A percentile compares a stretch with the other conserved stretches of the same genome.
phyloP scores from a whole-genome alignment of 768 basidiomycete species.

The Mycena filopes region DNA sequence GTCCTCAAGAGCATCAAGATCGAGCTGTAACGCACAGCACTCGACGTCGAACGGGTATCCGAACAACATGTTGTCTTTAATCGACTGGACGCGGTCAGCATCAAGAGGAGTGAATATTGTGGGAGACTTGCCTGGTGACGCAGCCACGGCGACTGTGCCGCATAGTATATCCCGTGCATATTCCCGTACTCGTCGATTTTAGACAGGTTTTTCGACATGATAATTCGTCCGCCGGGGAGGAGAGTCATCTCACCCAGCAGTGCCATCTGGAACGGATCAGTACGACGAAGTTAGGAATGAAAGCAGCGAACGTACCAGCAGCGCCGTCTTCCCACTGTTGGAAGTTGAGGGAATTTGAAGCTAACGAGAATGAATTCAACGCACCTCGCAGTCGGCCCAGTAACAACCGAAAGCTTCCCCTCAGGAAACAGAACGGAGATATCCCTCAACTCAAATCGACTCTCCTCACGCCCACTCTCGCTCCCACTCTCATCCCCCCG shows the following conservation, averaged over 20 bases:
- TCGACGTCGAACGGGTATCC: slow-evolving; percentile 82
- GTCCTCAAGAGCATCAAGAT: slow-evolving; percentile 86
- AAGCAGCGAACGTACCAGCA: slow-evolving; percentile 58
- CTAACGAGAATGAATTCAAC: slow-evolving; percentile 3
- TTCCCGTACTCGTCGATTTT: slow-evolving; percentile 69
- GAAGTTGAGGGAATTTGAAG: not conserved
- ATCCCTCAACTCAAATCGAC: slow-evolving; percentile 72
- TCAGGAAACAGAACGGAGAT: slow-evolving; percentile 77
- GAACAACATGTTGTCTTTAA: slow-evolving; percentile 86
- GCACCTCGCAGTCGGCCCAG: slow-evolving; percentile 73
- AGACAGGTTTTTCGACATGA: slow-evolving; percentile 71
- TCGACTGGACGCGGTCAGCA: slow-evolving; percentile 45
- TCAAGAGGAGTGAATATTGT: no score
- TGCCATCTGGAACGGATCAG: slow-evolving; percentile 62
- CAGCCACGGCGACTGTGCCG: slow-evolving; percentile 81
- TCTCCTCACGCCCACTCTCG: no score
- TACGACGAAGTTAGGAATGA: not conserved
- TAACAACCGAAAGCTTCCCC: slow-evolving; percentile 74
- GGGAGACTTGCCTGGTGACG: slow-evolving; percentile 55
- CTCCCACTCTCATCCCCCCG: no score
- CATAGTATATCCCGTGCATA: slow-evolving; percentile 75
- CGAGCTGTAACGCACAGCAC: slow-evolving; percentile 83
- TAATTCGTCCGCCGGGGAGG: slow-evolving; percentile 59
- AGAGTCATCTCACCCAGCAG: slow-evolving; percentile 80
- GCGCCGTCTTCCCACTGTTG: slow-evolving; percentile 84